Percentiles rank a stretch among this genome's conserved stretches.
phyloP scores from a whole-genome alignment of 2,329 filamentous ascomycete genomes.

The Fusarium veterinarium region DNA sequence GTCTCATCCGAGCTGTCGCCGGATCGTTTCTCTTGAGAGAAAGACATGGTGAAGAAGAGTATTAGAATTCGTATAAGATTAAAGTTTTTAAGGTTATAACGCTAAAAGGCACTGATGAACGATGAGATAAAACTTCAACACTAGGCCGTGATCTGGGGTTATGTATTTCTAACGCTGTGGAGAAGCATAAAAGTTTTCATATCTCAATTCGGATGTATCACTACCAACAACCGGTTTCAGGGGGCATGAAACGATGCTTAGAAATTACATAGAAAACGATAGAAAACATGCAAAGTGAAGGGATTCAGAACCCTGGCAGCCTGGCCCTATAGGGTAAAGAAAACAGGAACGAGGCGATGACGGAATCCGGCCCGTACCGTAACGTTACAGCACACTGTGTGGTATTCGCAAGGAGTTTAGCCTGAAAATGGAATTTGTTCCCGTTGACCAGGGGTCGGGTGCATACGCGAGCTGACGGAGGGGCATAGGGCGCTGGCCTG shows the following conservation, averaged over 20 bases:
- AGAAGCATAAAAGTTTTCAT: neutral
- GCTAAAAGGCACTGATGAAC: accelerated
- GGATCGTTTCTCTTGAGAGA: neutral
- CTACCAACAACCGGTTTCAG: neutral
- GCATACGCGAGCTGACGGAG: neutral
- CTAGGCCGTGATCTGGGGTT: neutral
- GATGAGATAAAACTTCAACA: accelerated
- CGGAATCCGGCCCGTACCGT: neutral
- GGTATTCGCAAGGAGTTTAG: neutral
- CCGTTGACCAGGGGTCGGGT: neutral
- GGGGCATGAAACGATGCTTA: neutral
- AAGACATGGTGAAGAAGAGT: neutral
- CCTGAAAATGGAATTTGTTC: neutral
- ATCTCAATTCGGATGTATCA: neutral
- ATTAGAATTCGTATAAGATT: accelerated
- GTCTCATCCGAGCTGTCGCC: neutral
- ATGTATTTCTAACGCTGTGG: neutral
- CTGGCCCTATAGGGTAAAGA: neutral
- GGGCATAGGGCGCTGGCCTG: neutral
- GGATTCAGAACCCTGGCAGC: neutral
- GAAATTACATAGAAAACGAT: neutral
- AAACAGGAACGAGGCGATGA: neutral
- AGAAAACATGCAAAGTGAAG: neutral
- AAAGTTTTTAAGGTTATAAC: neutral
- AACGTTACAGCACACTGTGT: neutral